Percentiles rank a stretch among this genome's conserved stretches.
These are phyloP conservation scores for Colletotrichum gloeosporioides DNA, from an alignment of 2,329 filamentous ascomycete genomes.

Conservation along the genomic window DNA sequence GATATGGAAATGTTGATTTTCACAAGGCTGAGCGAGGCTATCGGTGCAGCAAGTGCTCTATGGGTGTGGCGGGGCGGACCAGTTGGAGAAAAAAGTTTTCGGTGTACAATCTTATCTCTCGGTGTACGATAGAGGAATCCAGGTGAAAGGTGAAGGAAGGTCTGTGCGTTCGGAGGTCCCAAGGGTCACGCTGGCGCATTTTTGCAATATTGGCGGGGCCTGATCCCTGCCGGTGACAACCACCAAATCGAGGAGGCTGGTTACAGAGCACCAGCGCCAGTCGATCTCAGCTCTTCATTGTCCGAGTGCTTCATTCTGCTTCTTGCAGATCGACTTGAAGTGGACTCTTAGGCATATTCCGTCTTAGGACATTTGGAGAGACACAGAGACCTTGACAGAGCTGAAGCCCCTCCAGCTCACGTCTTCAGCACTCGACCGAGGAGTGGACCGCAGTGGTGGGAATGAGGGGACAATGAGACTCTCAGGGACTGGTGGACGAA, in stretches of 20 bases:
- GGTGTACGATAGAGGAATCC: not conserved
- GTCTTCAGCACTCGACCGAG: not conserved
- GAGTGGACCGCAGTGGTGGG: not conserved
- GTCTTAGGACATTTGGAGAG: not conserved
- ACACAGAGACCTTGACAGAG: not conserved
- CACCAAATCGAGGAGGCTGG: not conserved
- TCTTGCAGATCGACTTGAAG: not conserved
- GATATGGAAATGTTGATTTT: not conserved
- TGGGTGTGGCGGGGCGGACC: not conserved
- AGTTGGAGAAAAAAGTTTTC: constrained; percentile 15
- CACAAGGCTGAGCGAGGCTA: constrained; percentile 15
- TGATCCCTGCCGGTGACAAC: not conserved
- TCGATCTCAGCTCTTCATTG: not conserved
- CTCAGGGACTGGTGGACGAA: constrained; percentile 4
- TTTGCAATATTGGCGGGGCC: not conserved
- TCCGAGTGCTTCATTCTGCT: not conserved
- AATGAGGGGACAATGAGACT: constrained; percentile 16
- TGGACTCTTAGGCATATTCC: not conserved
- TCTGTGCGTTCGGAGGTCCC: not conserved
- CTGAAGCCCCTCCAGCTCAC: not conserved
- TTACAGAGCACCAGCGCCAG: not conserved
- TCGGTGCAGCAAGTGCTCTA: not conserved
- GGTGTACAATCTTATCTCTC: not conserved
- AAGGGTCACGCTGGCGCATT: not conserved
- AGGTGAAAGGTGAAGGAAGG: not conserved